These are phyloP conservation scores for Phytophthora tubulina DNA, from an alignment of 352 stramenopile genomes.

Conservation along the genomic window DNA sequence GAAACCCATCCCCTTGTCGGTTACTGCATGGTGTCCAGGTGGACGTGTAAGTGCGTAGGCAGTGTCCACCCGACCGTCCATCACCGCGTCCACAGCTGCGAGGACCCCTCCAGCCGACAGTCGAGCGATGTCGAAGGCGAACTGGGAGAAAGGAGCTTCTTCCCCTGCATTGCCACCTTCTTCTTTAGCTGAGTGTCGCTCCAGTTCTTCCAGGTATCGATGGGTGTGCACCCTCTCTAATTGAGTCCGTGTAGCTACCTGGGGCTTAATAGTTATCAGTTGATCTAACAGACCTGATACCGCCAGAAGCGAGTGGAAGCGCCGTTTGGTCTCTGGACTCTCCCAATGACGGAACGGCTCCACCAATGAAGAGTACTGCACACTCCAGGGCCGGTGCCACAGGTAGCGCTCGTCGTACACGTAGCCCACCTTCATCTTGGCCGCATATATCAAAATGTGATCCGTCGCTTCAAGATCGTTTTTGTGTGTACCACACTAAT, in stretches of 20 bases:
- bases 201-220: slow-evolving; percentile 64
- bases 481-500: background rate
- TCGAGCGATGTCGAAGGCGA: slow-evolving; percentile 76
- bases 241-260: slow-evolving; percentile 53
- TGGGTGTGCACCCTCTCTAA: slow-evolving; percentile 67
- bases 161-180: slow-evolving; percentile 80
- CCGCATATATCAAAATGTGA: background rate
- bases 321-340: slow-evolving; percentile 80
- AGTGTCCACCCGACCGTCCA: slow-evolving; percentile 47
- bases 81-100: slow-evolving; percentile 64
- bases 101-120: slow-evolving; percentile 79
- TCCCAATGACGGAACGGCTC: slow-evolving; percentile 86
- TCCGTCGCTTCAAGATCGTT: slow-evolving; percentile 13
- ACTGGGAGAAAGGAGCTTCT: slow-evolving; percentile 76
- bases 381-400: slow-evolving; percentile 74
- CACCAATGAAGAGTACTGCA: slow-evolving; percentile 59
- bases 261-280: slow-evolving; percentile 55
- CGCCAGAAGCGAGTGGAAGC: slow-evolving; percentile 81
- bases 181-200: slow-evolving; percentile 55
- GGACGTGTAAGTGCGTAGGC: slow-evolving; percentile 77
- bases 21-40: slow-evolving; percentile 76
- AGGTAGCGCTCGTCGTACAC: slow-evolving; percentile 87
- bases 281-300: slow-evolving; percentile 67
- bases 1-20: slow-evolving; percentile 71
- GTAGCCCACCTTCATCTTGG: slow-evolving; percentile 57